Evolutionary conservation across 495 filamentous ascomycete genomes (phyloP), one percentile per base, ranked within the genome.

Genomic region (Platismatia glauca): DNA sequence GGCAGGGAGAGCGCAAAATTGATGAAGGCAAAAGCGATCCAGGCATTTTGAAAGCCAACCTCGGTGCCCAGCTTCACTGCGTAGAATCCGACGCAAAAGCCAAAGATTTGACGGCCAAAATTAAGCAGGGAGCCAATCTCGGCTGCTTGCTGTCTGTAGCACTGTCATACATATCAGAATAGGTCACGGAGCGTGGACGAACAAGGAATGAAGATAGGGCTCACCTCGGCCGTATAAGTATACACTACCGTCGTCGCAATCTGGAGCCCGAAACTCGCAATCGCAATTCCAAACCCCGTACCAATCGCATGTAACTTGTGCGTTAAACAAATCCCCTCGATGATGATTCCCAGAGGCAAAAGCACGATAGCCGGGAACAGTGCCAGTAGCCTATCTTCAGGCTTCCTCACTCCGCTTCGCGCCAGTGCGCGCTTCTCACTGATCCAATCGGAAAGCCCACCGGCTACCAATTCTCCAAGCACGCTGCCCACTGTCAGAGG

Each of bases 71-170:
- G 55, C 39, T 48, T 44, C 0, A 67, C 43, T 2, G 69, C 70
- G 52, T 71, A 72, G 59, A 76, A 77, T 13, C 70, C 72, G 27
- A 75, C 61, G 12, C 66, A 68, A 46, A 76, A 73, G 11, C 66
- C 46, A 66, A 72, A 71, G 60, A 72, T 67, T 64, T 73, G 67
- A 43, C 76, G 44, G 64, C 69, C 46, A 67, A 77, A 70, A 56
- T 79, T 77, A n/a, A 79, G 70, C 13, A 79, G 58, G 1, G 72
- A 71, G 27, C 70, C 70, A 8, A 73, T 68, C 65, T 79, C 76
- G 0, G 76, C 69, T 7, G 75, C 71, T 63, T 74, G 73, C 24
- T 76, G 73, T 63, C 75, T 74, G 60, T 79, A 78, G 62, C 72
- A 74, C 58, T 79, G 48, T 31, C 29, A 29, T 16, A 5, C 15